These are phyloP conservation scores for Stentor roeselii DNA, from an alignment of 73 alveolate species.

Conservation along the genomic window DNA sequence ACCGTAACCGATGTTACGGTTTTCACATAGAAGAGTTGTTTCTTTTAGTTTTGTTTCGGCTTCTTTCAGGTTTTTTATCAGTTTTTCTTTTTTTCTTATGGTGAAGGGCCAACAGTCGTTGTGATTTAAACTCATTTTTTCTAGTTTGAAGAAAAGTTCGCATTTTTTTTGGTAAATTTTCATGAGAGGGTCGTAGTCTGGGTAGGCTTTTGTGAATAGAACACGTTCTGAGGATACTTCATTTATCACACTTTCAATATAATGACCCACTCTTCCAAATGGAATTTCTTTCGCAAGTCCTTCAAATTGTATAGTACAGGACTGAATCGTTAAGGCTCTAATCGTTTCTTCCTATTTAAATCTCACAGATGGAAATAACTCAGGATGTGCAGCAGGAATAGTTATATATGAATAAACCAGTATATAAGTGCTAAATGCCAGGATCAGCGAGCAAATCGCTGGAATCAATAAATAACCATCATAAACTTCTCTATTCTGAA, in stretches of 20 bases:
- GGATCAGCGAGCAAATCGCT: neutral
- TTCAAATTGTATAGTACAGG: neutral
- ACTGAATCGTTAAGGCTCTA: neutral
- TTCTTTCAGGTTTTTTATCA: neutral
- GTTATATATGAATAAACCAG: neutral
- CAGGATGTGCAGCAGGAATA: neutral
- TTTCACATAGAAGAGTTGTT: neutral
- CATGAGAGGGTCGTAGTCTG: neutral
- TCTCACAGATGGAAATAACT: neutral
- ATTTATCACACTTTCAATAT: neutral
- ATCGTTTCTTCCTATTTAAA: slow-evolving; percentile 9
- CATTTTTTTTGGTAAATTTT: neutral
- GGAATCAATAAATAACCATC: neutral
- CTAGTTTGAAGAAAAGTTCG: neutral
- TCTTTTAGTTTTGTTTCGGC: neutral
- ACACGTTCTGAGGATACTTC: neutral
- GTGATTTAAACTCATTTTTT: neutral
- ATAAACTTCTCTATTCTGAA: neutral
- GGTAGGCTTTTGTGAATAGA: neutral
- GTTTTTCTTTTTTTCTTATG: neutral
- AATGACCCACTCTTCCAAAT: neutral
- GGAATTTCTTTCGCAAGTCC: neutral
- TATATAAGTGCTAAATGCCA: neutral
- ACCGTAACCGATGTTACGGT: neutral
- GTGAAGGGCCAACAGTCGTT: neutral